Evolutionary conservation across 139 green algal genomes (phyloP), one percentile per base, ranked within the genome.

Genomic region (Closterium sp.): DNA sequence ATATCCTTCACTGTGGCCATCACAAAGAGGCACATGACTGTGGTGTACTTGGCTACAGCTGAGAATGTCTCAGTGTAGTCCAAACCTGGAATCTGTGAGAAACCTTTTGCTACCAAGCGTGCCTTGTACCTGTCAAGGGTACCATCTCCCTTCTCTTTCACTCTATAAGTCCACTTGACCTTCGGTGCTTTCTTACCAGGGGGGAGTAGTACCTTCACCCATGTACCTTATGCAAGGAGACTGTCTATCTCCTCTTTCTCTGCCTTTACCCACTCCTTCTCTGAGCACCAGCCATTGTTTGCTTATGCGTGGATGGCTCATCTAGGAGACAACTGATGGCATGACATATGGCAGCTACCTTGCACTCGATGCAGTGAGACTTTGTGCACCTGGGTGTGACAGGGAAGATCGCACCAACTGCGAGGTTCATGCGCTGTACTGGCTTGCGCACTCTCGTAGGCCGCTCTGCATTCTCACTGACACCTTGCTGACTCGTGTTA

Each of bases 61-160:
- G 88, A 69, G 32, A 91, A 91, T 9, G 33, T 90, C 69, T 91
- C 88, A 16, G 30, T 69, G 89, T 85, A 90, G 69, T 91, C 88
- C 32, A 91, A 28, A 19, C 88, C 0, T 35, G 32, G 25, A 10
- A 90, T 90, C 10, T 91, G 34, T 90, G 33, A 85, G 12, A 89
- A 91, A 31, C 88, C 88, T 90, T 91, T 91, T 10, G 88, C 88
- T 33, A 91, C 88, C 32, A 91, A 10, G 25, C 88, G 34, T 43
- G 88, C 88, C 33, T 90, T 91, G 31, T 38, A 90, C 43, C 88
- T 32, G 25, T 90, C 66, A 64, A 91, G 33, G 16, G n/a, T 33
- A 33, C 88, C 66, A 34, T 89, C 38, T 69, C 43, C 43, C 43
- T 69, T 69, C 9, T 25, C 43, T 69, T 89, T 89, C 30, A 89